These are phyloP conservation scores for Leptographium procerum DNA, from an alignment of 2,329 filamentous ascomycete species.

Conservation along the genomic window DNA sequence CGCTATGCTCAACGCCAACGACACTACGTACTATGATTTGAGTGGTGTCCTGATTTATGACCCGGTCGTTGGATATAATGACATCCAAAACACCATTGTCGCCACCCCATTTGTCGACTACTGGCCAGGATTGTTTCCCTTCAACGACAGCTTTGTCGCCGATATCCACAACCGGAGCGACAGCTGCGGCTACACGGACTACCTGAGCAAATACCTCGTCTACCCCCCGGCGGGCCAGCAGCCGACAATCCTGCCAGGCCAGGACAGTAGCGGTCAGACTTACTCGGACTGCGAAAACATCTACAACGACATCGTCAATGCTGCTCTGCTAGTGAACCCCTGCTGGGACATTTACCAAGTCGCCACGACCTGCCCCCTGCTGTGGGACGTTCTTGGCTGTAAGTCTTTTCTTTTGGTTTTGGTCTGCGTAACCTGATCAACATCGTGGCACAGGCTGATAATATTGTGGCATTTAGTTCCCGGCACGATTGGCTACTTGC, in stretches of 20 bases:
- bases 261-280: conserved; percentile 21
- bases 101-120: conserved; percentile 49
- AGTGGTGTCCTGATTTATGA: conserved; percentile 63
- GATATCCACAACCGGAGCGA: conserved; percentile 39
- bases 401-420: not conserved
- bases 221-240: conserved; percentile 57
- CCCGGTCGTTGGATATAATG: conserved; percentile 46
- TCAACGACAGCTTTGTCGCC: conserved; percentile 48
- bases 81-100: conserved; percentile 32
- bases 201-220: conserved; percentile 46
- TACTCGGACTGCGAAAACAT: conserved; percentile 42
- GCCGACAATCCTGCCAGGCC: conserved; percentile 35
- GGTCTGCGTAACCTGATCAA: too few relatives aligned
- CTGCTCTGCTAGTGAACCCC: conserved; percentile 50
- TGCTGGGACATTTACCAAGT: conserved; percentile 74
- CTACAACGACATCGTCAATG: conserved; percentile 42
- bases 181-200: conserved; percentile 51
- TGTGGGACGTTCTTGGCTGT: conserved; percentile 56
- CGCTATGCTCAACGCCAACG: conserved; percentile 56
- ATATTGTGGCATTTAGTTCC: conserved; percentile 28
- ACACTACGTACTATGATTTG: conserved; percentile 57
- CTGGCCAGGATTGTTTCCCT: conserved; percentile 46
- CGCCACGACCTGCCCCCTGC: conserved; percentile 56
- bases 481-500: conserved; percentile 51
- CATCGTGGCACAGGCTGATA: not conserved